Base-by-base conservation (phyloP, 768 basidiomycete species). In the Leucocoprinus leucothites region DNA sequence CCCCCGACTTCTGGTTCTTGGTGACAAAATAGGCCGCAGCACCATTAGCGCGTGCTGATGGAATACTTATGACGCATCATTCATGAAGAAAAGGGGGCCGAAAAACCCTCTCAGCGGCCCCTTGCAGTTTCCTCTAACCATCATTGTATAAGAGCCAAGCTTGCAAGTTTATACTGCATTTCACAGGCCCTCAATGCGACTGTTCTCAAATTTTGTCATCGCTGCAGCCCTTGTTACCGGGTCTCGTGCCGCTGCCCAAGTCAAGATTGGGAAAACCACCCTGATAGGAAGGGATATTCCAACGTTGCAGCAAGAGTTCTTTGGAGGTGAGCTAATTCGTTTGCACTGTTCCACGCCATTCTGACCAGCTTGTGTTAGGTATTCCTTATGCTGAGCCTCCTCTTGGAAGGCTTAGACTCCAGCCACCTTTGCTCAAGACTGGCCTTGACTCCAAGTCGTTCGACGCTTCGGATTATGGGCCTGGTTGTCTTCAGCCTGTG, bases 351-450 rank as follows among this genome's bases (percentile, higher is more conserved):
- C n/a, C n/a, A n/a, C n/a, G n/a, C n/a, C n/a, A n/a, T n/a, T n/a
- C n/a, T n/a, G n/a, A n/a, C n/a, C n/a, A n/a, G n/a, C n/a, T n/a
- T n/a, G n/a, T n/a, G 11, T 28, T 49, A 57, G 80, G 75, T 14
- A 80, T 85, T 36, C 82, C 81, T 0, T 85, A 71, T 55, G 81
- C 79, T 25, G 74, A 82, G 57, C 77, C 81, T 13, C 82, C 82
- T 16, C 50, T 82, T 34, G 80, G 80, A 3, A 55, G 70, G 24
- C 59, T 80, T 18, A 73, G 82, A 24, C 71, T 82, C 46, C 69
- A 71, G 28, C 72, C 73, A 1, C 74, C 80, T 4, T 70, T 82
- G 0, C 69, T 78, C 1, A 74, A 82, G 59, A 73, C 72, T n/a
- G 67, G 62, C 0, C 53, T 73, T 1, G 65, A 67, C 2, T 59